Evolutionary conservation across 2,329 filamentous ascomycete species (phyloP).

Genomic region (Botrytis deweyae): DNA sequence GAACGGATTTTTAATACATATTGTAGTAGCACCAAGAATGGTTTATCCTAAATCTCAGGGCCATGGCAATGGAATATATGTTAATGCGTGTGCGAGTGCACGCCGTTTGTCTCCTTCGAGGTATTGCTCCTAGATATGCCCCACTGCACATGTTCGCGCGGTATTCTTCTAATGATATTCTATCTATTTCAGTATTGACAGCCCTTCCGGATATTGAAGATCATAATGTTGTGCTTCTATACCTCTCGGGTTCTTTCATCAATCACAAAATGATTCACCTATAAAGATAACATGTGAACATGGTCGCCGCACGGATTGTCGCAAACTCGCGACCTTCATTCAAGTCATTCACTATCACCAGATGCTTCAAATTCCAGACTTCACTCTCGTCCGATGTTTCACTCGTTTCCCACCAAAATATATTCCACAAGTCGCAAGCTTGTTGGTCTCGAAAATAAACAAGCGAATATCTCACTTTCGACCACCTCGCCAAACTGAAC

Average conservation of each 20-base stretch:
- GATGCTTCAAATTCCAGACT: background rate
- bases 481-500: background rate
- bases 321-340: background rate
- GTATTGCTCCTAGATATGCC: background rate
- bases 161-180: background rate
- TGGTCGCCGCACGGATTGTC: background rate
- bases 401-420: background rate
- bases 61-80: background rate
- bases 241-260: accelerated
- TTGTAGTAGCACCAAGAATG: accelerated
- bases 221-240: background rate
- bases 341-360: background rate
- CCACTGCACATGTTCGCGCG: too few species aligned
- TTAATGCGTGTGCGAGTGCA: background rate
- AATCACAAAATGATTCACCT: background rate
- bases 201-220: background rate
- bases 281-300: background rate
- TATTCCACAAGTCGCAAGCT: background rate
- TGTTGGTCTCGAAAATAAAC: background rate
- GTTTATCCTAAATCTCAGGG: accelerated
- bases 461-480: background rate
- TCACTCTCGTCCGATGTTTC: background rate
- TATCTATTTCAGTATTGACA: background rate
- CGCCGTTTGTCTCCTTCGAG: background rate
- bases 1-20: background rate